Evolutionary conservation across 148 eudicot species (phyloP).

Genomic region (Cornus suecica): DNA sequence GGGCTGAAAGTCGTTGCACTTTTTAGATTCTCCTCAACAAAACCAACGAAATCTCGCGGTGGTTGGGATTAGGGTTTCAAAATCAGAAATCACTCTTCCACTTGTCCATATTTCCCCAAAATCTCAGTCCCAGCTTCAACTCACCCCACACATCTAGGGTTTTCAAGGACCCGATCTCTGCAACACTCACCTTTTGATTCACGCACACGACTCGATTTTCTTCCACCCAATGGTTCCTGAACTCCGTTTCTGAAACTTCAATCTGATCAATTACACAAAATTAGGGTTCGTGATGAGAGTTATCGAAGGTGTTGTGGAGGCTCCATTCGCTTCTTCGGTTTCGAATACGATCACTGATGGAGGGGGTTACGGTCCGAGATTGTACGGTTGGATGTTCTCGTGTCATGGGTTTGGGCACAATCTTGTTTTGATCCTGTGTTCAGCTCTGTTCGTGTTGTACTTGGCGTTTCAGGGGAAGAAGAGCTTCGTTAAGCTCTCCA

Average conservation of each 20-base stretch:
- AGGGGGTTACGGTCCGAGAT: slow-evolving; percentile 16
- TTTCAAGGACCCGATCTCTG: too few relatives aligned
- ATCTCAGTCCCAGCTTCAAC: too few relatives aligned
- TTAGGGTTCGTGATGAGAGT: slow-evolving; percentile 7
- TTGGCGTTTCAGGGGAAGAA: slow-evolving; percentile 58
- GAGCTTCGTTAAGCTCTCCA: slow-evolving; percentile 48
- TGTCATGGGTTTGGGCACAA: slow-evolving; percentile 80
- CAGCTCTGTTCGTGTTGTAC: slow-evolving; percentile 48
- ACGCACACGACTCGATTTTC: neutral
- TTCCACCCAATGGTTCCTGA: neutral
- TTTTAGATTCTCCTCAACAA: too few relatives aligned
- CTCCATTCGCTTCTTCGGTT: slow-evolving; percentile 6
- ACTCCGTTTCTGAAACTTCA: neutral
- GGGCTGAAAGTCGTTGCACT: too few relatives aligned
- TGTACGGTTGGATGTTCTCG: slow-evolving; percentile 41
- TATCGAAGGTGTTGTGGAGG: neutral
- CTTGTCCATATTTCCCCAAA: too few relatives aligned
- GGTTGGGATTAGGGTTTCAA: too few relatives aligned
- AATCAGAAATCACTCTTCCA: too few relatives aligned
- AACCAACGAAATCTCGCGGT: too few relatives aligned
- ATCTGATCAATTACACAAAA: neutral
- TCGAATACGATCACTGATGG: slow-evolving; percentile 7
- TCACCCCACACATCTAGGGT: too few relatives aligned
- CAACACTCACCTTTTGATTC: too few relatives aligned
- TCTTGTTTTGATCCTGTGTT: slow-evolving; percentile 41